Base-by-base conservation (phyloP, 306 rosid species). In the Lablab purpureus region DNA sequence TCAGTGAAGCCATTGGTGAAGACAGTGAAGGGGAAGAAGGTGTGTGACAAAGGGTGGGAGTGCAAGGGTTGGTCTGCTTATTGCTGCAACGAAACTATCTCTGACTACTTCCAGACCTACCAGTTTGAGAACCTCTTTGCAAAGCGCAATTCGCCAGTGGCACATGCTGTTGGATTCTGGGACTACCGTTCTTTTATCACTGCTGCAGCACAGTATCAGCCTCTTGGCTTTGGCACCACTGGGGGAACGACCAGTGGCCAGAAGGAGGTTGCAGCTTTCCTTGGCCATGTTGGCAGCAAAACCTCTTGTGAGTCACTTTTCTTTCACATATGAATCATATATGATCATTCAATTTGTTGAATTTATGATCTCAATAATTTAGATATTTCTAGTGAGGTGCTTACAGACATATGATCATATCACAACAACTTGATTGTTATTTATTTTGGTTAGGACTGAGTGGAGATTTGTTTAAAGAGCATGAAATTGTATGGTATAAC, bases 91-190 rank as follows among this genome's bases (percentile, higher is more conserved):
- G 90, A 90, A 15, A 95, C 99, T 4, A 90, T 95, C 13, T 72
- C 97, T 9, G 97, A 95, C 12, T 80, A 28, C 75, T 93, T 95
- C 43, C 54, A 91, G 71, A 80, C 87, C 0, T 95, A 93, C 76
- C 99, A 95, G 72, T 95, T 95, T 68, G 99, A 95, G 91, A 84
- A 95, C 30, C 89, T 93, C 19, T 95, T 95, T 83, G 5, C 90
- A 0, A 95, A 95, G 60, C 76, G 99, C 11, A 95, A 91, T 63
- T 10, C 88, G 0, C 99, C 99, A 6, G 85, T 82, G 65, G 99
- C 98, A 0, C 97, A 95, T 56, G 99, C 99, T 25, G 93, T 74
- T 59, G 99, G 93, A 0, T 95, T 93, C 85, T 95, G 99, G 99
- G 99, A 95, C 41, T 95, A 78, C 71, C 84, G 73, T 22, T 90